phyloP scores from a whole-genome alignment of 257 asterid genomes.

The Gardenia jasminoides region DNA sequence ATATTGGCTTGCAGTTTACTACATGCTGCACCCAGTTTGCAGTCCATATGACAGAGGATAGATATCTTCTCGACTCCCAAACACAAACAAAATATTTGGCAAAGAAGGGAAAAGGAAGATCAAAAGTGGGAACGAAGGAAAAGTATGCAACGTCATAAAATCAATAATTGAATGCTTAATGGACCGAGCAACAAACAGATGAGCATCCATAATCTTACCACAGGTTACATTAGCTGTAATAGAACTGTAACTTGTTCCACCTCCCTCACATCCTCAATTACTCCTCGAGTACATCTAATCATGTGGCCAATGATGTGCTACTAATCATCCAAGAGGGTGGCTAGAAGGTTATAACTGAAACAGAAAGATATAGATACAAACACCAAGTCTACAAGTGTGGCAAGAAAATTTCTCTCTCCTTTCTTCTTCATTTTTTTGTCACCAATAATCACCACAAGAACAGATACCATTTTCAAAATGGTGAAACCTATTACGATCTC shows the following conservation, averaged over 20 bases:
- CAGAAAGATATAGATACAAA: not conserved
- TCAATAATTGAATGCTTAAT: not conserved
- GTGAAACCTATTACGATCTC: conserved; percentile 66
- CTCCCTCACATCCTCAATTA: not conserved
- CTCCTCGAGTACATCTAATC: not conserved
- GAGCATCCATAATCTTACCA: not conserved
- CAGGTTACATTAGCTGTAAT: not conserved
- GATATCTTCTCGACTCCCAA: not conserved
- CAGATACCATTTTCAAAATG: conserved; percentile 59
- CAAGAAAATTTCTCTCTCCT: not conserved
- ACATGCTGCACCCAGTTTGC: not conserved
- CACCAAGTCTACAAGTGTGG: not conserved
- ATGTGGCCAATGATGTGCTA: not conserved
- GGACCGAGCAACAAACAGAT: not conserved
- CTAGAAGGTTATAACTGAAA: not conserved
- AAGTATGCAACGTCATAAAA: not conserved
- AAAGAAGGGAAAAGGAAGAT: not conserved
- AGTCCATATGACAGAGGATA: not conserved
- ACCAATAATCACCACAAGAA: conserved; percentile 64
- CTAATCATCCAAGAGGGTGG: not conserved
- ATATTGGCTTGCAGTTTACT: no score
- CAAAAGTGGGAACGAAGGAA: not conserved
- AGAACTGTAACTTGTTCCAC: not conserved
- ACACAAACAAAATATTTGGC: not conserved
- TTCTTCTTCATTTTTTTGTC: not conserved